phyloP scores from a whole-genome alignment of 148 eudicot species.

The Dianthus caryophyllus region DNA sequence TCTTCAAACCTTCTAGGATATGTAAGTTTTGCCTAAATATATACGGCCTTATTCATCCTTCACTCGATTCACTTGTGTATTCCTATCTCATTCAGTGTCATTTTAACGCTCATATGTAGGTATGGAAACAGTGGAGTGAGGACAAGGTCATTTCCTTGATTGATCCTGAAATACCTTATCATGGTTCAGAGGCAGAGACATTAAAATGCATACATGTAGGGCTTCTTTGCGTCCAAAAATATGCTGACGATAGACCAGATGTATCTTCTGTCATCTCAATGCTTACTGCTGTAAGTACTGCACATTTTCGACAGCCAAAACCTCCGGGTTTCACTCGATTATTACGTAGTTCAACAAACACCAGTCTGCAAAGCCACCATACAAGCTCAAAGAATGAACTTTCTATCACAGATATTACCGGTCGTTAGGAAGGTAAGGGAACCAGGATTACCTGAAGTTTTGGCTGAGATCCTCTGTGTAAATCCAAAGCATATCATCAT shows the following conservation, averaged over 20 bases:
- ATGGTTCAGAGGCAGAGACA: conserved; percentile 21
- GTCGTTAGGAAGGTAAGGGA: neutral
- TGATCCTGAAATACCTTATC: conserved; percentile 23
- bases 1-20: conserved; percentile 25
- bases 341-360: conserved; percentile 4
- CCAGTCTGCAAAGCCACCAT: neutral
- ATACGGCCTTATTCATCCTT: neutral
- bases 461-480: neutral
- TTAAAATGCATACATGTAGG: conserved; percentile 41
- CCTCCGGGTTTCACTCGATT: conserved; percentile 31
- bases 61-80: neutral
- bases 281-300: conserved; percentile 29
- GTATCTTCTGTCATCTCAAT: conserved; percentile 34
- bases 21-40: conserved; percentile 22
- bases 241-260: conserved; percentile 39
- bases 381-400: conserved; percentile 8
- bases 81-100: neutral
- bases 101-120: conserved; percentile 27
- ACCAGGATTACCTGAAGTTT: neutral
- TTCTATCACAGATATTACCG: conserved; percentile 10
- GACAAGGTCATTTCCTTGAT: conserved; percentile 25
- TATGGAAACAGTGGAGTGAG: conserved; percentile 53
- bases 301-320: conserved; percentile 24
- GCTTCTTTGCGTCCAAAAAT: conserved; percentile 53
- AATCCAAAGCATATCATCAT: neutral